Evolutionary conservation across 305 asterid genomes (phyloP), one percentile per base, ranked within the genome.

Genomic region (Euphrasia arctica): DNA sequence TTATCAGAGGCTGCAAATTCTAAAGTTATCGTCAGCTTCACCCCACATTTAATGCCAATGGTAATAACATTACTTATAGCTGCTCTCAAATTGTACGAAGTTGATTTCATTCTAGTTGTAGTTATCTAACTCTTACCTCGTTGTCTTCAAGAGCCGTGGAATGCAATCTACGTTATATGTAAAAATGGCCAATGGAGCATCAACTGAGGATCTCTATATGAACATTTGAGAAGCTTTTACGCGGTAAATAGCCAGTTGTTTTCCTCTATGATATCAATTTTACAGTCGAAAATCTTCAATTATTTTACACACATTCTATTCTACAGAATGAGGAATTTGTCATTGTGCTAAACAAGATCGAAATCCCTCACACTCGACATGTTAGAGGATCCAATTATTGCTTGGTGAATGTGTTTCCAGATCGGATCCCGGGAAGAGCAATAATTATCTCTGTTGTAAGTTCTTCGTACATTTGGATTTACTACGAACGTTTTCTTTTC

Each of bases 41-140:
- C 97, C 63, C 99, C 99, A 50, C 97, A 90, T 70, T 76, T 88
- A 63, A 90, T 94, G 89, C 96, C 99, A 60, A 90, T 94, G 95
- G 99, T 93, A 85, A 83, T 58, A 39, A 11, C 15, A 47, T 3
- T 47, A 47, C 4, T 8, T 39, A 15, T 58, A 39, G 31, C 58
- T 70, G 65, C 64, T 48, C 59, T 57, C 31, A 55, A 25, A 43
- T 62, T 64, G 9, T 51, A 4, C 58, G 18, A 48, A 39, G n/a
- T 66, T 31, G 48, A 47, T 54, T 39, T 22, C 22, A 47, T 15
- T 58, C 39, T 32, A 58, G 47, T 58, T 32, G 25, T 63, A 4
- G 13, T 48, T 66, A 8, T 64, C 56, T 28, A 25, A 52, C 66
- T 66, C 36, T 18, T 41, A 47, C 58, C 58, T 27, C 64, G 60